Percentiles rank a stretch among this genome's conserved stretches.
phyloP scores from a whole-genome alignment of 768 basidiomycete species.

The Trametes gibbosa region DNA sequence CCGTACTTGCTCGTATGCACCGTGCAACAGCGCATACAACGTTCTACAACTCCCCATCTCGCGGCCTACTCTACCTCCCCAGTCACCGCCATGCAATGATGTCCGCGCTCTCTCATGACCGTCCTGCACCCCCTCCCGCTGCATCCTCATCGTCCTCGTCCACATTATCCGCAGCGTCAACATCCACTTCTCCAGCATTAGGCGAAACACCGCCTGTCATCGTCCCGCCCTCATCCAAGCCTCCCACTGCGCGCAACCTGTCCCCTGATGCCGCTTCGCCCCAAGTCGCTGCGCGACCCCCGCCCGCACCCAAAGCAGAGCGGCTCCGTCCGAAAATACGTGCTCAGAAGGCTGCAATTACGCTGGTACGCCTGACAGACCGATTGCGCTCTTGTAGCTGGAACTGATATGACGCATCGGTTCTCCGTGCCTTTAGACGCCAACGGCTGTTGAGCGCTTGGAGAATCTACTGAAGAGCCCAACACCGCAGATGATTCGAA shows the following conservation, averaged over 20 bases:
- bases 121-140: slow-evolving; percentile 26
- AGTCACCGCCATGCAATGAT: slow-evolving; percentile 60
- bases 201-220: slow-evolving; percentile 53
- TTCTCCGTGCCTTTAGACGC: slow-evolving; percentile 53
- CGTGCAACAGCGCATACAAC: slow-evolving; percentile 12
- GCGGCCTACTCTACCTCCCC: slow-evolving; percentile 30
- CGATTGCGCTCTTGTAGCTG: neutral
- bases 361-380: slow-evolving; percentile 48
- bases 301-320: slow-evolving; percentile 61
- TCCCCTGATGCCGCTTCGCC: slow-evolving; percentile 64
- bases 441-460: slow-evolving; percentile 71
- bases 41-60: slow-evolving; percentile 3
- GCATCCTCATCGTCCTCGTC: slow-evolving; percentile 18
- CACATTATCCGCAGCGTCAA: slow-evolving; percentile 5
- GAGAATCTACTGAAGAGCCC: slow-evolving; percentile 74
- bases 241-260: slow-evolving; percentile 33
- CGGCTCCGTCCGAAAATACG: slow-evolving; percentile 64
- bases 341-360: slow-evolving; percentile 73
- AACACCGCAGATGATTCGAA: slow-evolving; percentile 87
- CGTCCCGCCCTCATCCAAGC: slow-evolving; percentile 37
- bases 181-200: slow-evolving; percentile 21
- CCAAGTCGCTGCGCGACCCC: slow-evolving; percentile 69
- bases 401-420: neutral
- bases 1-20: slow-evolving; percentile 14
- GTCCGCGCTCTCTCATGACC: slow-evolving; percentile 53